Evolutionary conservation across 495 filamentous ascomycete species (phyloP).

Genomic region (Penicillium angulare): DNA sequence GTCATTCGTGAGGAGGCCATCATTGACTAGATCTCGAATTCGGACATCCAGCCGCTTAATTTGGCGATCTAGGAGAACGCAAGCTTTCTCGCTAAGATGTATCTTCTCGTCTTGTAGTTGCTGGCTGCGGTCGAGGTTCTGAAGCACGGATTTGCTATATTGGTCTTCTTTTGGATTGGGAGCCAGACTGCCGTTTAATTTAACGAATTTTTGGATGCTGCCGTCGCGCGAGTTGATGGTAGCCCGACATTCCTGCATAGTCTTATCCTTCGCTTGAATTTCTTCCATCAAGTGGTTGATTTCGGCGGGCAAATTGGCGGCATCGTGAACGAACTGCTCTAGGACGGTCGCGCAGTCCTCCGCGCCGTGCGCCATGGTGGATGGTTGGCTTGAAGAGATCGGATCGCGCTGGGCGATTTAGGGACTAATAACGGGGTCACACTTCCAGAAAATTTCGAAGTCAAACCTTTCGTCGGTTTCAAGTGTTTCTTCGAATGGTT

Average conservation of each 20-base stretch:
- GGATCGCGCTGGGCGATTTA: background rate
- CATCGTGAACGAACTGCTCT: slow-evolving; percentile 88
- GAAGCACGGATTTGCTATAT: slow-evolving; percentile 65
- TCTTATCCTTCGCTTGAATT: slow-evolving; percentile 83
- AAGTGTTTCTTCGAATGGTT: too few species aligned
- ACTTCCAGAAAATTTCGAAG: too few species aligned
- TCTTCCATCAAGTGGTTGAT: slow-evolving; percentile 92
- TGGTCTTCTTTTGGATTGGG: slow-evolving; percentile 85
- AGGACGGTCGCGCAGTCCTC: slow-evolving; percentile 88
- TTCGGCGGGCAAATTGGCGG: slow-evolving; percentile 87
- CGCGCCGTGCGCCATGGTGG: slow-evolving; percentile 37
- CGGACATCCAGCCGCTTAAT: slow-evolving; percentile 82
- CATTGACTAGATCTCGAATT: slow-evolving; percentile 78
- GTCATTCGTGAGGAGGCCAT: slow-evolving; percentile 74
- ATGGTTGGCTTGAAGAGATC: background rate
- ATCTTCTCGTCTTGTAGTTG: slow-evolving; percentile 87
- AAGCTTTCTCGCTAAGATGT: slow-evolving; percentile 71
- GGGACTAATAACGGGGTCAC: background rate
- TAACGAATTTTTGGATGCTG: slow-evolving; percentile 88
- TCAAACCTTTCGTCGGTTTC: background rate
- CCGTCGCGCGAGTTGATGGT: slow-evolving; percentile 74
- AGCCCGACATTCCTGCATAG: slow-evolving; percentile 69
- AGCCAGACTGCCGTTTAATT: slow-evolving; percentile 73
- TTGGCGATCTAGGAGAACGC: slow-evolving; percentile 80
- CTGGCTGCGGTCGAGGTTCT: slow-evolving; percentile 68